Conservation (phyloP, 257 asterid genomes). For the Solanum ossicruentum region DNA sequence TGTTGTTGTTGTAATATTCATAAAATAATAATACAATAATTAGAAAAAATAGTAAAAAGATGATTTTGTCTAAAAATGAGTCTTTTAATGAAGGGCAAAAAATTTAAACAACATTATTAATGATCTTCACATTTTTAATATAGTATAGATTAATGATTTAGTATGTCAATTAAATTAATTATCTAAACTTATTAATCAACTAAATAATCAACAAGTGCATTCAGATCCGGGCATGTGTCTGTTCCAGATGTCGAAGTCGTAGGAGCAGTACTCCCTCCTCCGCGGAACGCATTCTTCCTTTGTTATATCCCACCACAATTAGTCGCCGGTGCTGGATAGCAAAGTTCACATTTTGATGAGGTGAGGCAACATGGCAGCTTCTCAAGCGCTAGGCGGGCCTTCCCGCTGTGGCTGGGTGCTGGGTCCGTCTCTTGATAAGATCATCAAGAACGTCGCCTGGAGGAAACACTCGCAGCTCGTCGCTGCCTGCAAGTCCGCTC, state of each 20-base stretch:
- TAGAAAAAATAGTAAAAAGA: too few species aligned
- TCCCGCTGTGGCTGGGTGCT: constrained; percentile 93
- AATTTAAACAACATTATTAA: too few species aligned
- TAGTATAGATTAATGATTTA: too few species aligned
- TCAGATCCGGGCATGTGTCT: background rate
- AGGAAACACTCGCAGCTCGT: constrained; percentile 91
- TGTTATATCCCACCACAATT: background rate
- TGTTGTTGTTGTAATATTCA: too few species aligned
- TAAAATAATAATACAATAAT: too few species aligned
- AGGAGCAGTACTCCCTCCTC: background rate
- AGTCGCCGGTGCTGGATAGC: background rate
- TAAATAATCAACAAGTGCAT: background rate
- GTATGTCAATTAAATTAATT: too few species aligned
- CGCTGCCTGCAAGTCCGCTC: constrained; percentile 74
- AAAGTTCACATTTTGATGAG: background rate
- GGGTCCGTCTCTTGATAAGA: constrained; percentile 94
- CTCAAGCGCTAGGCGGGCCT: constrained; percentile 84
- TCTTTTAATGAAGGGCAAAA: too few species aligned
- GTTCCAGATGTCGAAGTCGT: background rate
- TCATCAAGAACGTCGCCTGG: constrained; percentile 95
- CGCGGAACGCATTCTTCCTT: background rate
- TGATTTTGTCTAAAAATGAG: too few species aligned
- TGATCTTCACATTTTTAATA: too few species aligned
- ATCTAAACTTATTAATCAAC: too few species aligned
- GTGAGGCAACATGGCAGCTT: background rate